Percentiles rank a stretch among this genome's conserved stretches.
These are phyloP conservation scores for Stipa capillata DNA, from an alignment of 176 grass and related monocot genomes.

Conservation along the genomic window DNA sequence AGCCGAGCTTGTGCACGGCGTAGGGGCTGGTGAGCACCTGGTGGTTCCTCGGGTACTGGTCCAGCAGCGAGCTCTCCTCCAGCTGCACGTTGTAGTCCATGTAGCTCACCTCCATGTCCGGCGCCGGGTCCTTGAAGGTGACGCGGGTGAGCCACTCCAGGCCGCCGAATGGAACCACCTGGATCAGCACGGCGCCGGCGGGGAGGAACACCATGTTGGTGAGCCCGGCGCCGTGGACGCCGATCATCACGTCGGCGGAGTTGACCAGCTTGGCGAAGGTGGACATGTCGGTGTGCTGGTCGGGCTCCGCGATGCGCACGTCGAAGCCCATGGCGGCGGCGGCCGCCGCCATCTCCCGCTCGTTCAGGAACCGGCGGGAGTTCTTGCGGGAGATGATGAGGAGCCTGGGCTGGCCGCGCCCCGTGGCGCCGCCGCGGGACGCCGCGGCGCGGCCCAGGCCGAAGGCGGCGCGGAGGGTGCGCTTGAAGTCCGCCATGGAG, in stretches of 20 bases:
- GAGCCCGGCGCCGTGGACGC: conserved; percentile 71
- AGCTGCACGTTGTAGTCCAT: conserved; percentile 78
- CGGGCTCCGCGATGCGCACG: conserved; percentile 55
- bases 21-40: conserved; percentile 67
- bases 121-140: conserved; percentile 66
- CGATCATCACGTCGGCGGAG: conserved; percentile 62
- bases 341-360: conserved; percentile 36
- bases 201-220: conserved; percentile 99
- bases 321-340: conserved; percentile 38
- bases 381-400: conserved; percentile 54
- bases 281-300: conserved; percentile 53
- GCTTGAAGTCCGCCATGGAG: conserved; percentile 68
- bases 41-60: conserved; percentile 79
- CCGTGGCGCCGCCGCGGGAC: conserved; percentile 32
- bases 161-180: conserved; percentile 76
- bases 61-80: conserved; percentile 74
- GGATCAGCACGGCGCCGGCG: conserved; percentile 54
- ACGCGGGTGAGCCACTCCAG: conserved; percentile 75
- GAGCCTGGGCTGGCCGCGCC: conserved; percentile 32
- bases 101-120: conserved; percentile 84
- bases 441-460: conserved; percentile 47
- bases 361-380: conserved; percentile 55
- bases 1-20: conserved; percentile 73
- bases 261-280: conserved; percentile 58
- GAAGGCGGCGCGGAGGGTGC: conserved; percentile 57